phyloP scores from a whole-genome alignment of 495 filamentous ascomycete species.

The Neurospora sp. region DNA sequence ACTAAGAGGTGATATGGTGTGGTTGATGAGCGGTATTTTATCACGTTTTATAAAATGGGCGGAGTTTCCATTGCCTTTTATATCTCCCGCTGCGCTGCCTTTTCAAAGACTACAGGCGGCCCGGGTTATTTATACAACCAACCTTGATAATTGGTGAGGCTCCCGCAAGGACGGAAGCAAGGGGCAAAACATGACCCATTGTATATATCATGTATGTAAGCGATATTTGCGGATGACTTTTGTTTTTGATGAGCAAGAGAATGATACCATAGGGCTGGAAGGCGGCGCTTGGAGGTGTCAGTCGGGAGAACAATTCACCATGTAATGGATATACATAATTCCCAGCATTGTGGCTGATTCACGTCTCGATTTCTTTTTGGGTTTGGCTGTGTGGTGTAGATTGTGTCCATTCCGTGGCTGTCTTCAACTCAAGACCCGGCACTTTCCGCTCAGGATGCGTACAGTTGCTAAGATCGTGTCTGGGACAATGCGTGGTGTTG shows the following conservation, averaged over 20 bases:
- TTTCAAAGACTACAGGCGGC: background rate
- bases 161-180: background rate
- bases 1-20: conserved; percentile 36
- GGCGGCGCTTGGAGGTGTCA: background rate
- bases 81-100: background rate
- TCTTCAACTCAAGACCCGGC: background rate
- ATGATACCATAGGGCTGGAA: conserved; percentile 9
- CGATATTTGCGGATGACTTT: background rate
- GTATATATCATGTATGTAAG: conserved; percentile 10
- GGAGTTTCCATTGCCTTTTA: background rate
- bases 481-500: background rate
- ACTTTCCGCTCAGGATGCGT: background rate
- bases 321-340: background rate
- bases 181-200: background rate
- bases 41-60: background rate
- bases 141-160: background rate
- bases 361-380: background rate
- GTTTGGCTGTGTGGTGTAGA: background rate
- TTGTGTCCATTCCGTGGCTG: background rate
- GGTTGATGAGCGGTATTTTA: background rate
- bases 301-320: background rate
- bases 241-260: conserved; percentile 4
- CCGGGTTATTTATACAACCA: background rate
- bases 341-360: background rate
- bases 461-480: background rate